phyloP scores from a whole-genome alignment of 208 protist genomes.

The Porcisia deanei region DNA sequence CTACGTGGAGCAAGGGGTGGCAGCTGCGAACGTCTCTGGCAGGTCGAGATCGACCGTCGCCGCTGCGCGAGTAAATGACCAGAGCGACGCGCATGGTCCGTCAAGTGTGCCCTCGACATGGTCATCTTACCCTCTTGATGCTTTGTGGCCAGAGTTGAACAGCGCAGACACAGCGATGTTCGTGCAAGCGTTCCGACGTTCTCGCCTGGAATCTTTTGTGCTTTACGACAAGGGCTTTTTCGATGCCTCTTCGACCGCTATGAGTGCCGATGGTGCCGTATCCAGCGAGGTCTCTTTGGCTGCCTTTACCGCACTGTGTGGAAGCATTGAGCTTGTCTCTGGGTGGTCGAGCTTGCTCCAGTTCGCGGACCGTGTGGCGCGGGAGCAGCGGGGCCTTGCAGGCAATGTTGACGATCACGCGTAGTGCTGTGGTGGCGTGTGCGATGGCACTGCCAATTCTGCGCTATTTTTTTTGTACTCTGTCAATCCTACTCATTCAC shows the following conservation, averaged over 20 bases:
- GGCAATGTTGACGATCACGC: not conserved
- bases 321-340: constrained; percentile 43
- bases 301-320: constrained; percentile 67
- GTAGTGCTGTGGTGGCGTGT: not conserved
- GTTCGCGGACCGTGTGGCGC: constrained; percentile 36
- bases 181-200: constrained; percentile 14
- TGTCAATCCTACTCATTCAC: too few species aligned
- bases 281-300: constrained; percentile 68
- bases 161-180: constrained; percentile 27
- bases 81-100: not conserved
- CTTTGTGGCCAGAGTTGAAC: constrained; percentile 25
- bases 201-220: constrained; percentile 41
- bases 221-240: constrained; percentile 39
- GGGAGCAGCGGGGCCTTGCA: constrained; percentile 6
- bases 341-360: constrained; percentile 31
- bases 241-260: not conserved
- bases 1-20: constrained; percentile 5
- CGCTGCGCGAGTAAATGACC: not conserved
- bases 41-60: not conserved
- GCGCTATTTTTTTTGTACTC: not conserved
- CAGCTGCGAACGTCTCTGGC: not conserved
- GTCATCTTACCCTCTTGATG: constrained; percentile 1
- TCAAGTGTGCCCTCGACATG: not conserved
- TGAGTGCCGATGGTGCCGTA: not conserved
- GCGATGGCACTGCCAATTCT: not conserved